These are phyloP conservation scores for Strigomonas culicis DNA, from an alignment of 208 protist genomes.

Conservation along the genomic window DNA sequence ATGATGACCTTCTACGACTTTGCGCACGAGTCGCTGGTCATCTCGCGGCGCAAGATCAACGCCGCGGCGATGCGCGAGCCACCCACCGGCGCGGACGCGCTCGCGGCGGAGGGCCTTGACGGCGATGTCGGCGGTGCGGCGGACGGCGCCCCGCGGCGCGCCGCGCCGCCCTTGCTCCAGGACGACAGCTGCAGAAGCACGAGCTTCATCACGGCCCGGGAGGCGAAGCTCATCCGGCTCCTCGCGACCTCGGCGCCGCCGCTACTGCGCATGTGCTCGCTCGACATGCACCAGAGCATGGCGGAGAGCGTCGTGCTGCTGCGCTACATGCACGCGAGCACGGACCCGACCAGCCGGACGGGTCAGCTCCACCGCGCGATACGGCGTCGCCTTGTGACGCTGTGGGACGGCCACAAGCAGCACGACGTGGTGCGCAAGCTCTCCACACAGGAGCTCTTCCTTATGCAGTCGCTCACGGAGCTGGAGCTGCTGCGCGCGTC, in stretches of 20 bases:
- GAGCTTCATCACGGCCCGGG: slow-evolving; percentile 23
- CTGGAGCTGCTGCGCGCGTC: slow-evolving; percentile 75
- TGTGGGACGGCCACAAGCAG: slow-evolving; percentile 18
- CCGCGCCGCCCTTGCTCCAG: neutral
- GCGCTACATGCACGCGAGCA: slow-evolving; percentile 31
- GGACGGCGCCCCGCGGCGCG: neutral
- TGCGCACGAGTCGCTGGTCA: slow-evolving; percentile 42
- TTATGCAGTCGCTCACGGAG: slow-evolving; percentile 54
- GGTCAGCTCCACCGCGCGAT: slow-evolving; percentile 13
- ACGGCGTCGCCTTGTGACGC: slow-evolving; percentile 14
- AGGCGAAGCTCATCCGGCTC: slow-evolving; percentile 48
- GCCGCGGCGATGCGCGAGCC: neutral
- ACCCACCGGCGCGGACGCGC: neutral
- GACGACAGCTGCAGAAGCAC: neutral
- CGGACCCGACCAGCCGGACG: slow-evolving; percentile 9
- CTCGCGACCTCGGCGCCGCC: slow-evolving; percentile 57
- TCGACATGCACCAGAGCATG: slow-evolving; percentile 69
- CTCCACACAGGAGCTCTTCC: slow-evolving; percentile 58
- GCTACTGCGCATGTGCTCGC: slow-evolving; percentile 77
- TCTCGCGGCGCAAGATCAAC: slow-evolving; percentile 2
- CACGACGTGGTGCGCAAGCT: slow-evolving; percentile 22
- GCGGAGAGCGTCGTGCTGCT: slow-evolving; percentile 63
- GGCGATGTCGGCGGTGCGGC: slow-evolving; percentile 1
- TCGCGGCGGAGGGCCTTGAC: slow-evolving; percentile 1
- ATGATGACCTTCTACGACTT: slow-evolving; percentile 79